Evolutionary conservation across 768 basidiomycete species (phyloP).

Genomic region (Cystofilobasidium capitatum): DNA sequence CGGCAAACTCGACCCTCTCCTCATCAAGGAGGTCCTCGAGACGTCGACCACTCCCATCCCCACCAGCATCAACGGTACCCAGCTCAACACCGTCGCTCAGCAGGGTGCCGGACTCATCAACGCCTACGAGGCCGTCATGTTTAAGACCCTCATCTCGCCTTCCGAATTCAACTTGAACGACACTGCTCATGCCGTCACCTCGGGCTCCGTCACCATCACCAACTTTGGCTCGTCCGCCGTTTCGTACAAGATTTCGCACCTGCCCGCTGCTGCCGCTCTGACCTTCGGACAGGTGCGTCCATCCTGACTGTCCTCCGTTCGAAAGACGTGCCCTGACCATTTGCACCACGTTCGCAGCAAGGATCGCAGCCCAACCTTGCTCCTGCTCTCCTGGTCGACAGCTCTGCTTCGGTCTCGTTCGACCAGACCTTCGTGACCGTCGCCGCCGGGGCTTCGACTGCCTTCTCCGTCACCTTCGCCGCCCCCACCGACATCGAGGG

Average conservation of each 20-base stretch:
- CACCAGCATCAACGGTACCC: constrained; percentile 28
- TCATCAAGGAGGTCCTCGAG: constrained; percentile 32
- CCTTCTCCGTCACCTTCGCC: constrained; percentile 13
- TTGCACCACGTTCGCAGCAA: neutral
- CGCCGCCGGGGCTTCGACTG: neutral
- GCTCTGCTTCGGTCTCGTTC: constrained; percentile 12
- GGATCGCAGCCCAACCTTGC: neutral
- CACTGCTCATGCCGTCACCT: constrained; percentile 46
- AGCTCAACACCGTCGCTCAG: constrained; percentile 33
- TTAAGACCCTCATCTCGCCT: constrained; percentile 48
- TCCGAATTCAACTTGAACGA: constrained; percentile 57
- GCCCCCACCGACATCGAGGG: constrained; percentile 12
- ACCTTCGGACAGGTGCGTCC: constrained; percentile 37
- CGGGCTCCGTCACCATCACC: constrained; percentile 38
- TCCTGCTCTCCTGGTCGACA: constrained; percentile 8
- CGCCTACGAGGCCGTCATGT: constrained; percentile 51
- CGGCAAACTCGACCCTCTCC: constrained; percentile 28
- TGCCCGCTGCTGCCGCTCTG: constrained; percentile 52
- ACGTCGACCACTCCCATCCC: constrained; percentile 31
- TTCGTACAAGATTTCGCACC: constrained; percentile 47
- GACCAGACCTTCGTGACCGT: constrained; percentile 10
- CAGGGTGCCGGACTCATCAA: constrained; percentile 43
- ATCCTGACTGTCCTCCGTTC: neutral
- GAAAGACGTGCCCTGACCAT: neutral
- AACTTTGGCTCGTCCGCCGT: constrained; percentile 44